Base-by-base conservation (phyloP, 768 basidiomycete genomes). In the Lactarius akahatsu region DNA sequence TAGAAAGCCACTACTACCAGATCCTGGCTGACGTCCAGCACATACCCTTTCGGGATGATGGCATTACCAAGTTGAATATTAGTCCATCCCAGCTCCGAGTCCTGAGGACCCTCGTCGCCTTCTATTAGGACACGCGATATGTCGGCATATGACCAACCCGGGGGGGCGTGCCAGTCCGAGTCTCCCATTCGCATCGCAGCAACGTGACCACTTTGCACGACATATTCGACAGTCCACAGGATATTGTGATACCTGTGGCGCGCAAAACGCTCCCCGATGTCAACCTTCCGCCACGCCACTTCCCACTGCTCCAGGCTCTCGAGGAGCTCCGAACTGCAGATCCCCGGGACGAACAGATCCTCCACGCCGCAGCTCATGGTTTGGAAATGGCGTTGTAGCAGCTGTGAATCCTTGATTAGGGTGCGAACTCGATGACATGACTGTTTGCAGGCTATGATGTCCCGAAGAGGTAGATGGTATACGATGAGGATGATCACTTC, bases 141-240 rank as follows among this genome's bases (percentile, higher is more conserved):
- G 34, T 63, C 52, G 20, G 66, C 66, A n/a, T 67, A 67, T 28
- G 66, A 63, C 66, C 66, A 67, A 30, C 66, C 66, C 7, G 66
- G 62, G 26, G 62, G 23, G 34, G 57, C 63, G 62, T 63, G 66
- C 66, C 66, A 67, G 11, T 52, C 61, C 6, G 66, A 63, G 54
- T 67, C 66, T 3, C 59, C 62, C 13, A 67, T 34, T 40, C 62
- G 66, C 66, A 67, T 67, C 28, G 66, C 62, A 4, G 62, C 66
- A n/a, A 67, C 32, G 41, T 63, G 20, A 15, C 66, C 66, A 45
- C 45, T 59, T 23, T 67, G 66, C 16, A 67, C 66, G 34, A 63
- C 38, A 34, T 67, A 58, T 34, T 67, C 66, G 32, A 67, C 66
- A 20, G 62, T 67, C 66, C 66, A 67, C 15, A 67, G 20, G 36